phyloP scores from a whole-genome alignment of 2,329 filamentous ascomycete species.

The Venturia oleaginea region DNA sequence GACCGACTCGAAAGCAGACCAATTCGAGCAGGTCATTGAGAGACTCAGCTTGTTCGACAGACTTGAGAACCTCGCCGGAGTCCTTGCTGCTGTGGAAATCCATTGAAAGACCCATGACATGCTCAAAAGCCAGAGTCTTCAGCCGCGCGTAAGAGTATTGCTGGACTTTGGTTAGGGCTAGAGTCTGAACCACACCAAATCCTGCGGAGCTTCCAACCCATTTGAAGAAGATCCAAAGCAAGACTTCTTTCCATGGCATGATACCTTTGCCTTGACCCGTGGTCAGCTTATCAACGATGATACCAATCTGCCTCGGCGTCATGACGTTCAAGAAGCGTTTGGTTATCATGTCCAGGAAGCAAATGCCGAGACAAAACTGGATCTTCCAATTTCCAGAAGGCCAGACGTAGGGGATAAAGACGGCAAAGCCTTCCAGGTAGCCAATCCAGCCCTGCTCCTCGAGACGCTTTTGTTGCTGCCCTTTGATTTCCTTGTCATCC shows the following conservation, averaged over 20 bases:
- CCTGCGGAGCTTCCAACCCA: constrained; percentile 45
- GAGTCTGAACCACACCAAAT: constrained; percentile 40
- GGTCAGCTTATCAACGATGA: constrained; percentile 62
- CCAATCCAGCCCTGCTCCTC: constrained; percentile 67
- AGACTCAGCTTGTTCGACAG: constrained; percentile 54
- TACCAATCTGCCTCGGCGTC: constrained; percentile 71
- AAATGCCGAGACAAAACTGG: constrained; percentile 58
- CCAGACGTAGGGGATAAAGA: constrained; percentile 74
- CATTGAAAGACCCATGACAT: constrained; percentile 60
- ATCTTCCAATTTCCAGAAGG: constrained; percentile 57
- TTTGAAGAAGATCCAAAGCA: constrained; percentile 40
- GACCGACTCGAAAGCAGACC: constrained; percentile 50
- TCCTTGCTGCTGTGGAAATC: constrained; percentile 61
- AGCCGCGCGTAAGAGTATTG: constrained; percentile 51
- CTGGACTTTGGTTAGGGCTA: constrained; percentile 46
- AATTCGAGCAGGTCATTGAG: constrained; percentile 52
- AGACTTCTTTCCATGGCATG: constrained; percentile 46
- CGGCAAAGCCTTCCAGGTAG: constrained; percentile 63
- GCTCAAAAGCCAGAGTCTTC: constrained; percentile 52
- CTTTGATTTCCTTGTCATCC: constrained; percentile 47
- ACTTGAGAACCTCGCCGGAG: constrained; percentile 55
- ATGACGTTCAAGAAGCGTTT: constrained; percentile 67
- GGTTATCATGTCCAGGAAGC: constrained; percentile 58
- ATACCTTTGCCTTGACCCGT: constrained; percentile 35
- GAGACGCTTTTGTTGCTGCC: constrained; percentile 50